Percentiles rank a stretch among this genome's conserved stretches.
Conservation (phyloP, 768 basidiomycete genomes). For the Mycena belliarum region DNA sequence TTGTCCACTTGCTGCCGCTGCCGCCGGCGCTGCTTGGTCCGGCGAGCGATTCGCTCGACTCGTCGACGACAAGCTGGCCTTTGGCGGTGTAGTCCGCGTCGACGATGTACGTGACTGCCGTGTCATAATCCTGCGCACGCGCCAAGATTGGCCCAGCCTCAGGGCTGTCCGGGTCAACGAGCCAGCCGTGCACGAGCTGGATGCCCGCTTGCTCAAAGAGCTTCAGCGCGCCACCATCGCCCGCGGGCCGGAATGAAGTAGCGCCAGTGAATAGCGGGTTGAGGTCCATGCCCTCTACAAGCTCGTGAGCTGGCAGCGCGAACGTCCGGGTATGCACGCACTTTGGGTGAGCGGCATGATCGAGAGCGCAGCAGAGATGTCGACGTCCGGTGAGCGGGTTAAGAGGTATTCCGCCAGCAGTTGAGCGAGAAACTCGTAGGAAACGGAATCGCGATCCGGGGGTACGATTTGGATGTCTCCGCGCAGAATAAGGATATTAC, state of each 20-base stretch:
- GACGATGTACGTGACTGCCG: conserved; percentile 70
- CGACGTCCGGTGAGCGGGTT: conserved; percentile 53
- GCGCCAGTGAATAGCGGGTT: conserved; percentile 80
- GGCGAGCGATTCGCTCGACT: conserved; percentile 28
- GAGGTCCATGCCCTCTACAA: conserved; percentile 81
- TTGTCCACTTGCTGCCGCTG: conserved; percentile 39
- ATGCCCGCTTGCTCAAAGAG: conserved; percentile 85
- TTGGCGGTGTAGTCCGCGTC: conserved; percentile 76
- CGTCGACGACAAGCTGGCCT: conserved; percentile 55
- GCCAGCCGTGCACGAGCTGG: conserved; percentile 87
- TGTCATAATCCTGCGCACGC: conserved; percentile 67
- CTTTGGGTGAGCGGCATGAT: conserved; percentile 79
- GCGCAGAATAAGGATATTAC: conserved; percentile 89
- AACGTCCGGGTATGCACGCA: conserved; percentile 36
- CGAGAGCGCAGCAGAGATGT: conserved; percentile 71
- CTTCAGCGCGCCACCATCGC: conserved; percentile 74
- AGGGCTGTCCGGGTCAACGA: conserved; percentile 65
- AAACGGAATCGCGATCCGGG: conserved; percentile 62
- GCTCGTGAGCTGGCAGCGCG: not conserved
- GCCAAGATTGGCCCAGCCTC: conserved; percentile 56
- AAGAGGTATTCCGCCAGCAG: conserved; percentile 84
- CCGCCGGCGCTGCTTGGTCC: conserved; percentile 24
- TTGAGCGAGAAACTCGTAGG: conserved; percentile 83
- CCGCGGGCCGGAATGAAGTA: conserved; percentile 66
- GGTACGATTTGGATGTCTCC: conserved; percentile 77